A percentile compares a stretch with the other conserved stretches of the same genome.
Evolutionary conservation across 345 rosid genomes (phyloP).

Genomic region (Corymbia maculata): DNA sequence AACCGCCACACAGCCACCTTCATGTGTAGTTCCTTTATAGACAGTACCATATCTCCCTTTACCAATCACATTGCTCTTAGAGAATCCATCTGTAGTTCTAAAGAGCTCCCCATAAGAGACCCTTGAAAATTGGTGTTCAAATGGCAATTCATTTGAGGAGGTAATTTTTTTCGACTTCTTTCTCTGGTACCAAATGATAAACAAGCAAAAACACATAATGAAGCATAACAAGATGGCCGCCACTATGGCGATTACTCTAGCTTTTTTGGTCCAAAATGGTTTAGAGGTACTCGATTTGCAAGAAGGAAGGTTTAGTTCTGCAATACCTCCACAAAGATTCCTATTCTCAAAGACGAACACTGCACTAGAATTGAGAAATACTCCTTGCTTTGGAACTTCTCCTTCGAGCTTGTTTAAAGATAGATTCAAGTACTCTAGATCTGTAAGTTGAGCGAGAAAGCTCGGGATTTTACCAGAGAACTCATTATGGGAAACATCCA

Average conservation of each 20-base stretch:
- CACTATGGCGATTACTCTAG: neutral
- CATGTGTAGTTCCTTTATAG: too few species aligned
- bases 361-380: slow-evolving; percentile 18
- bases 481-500: slow-evolving; percentile 29
- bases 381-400: slow-evolving; percentile 22
- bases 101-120: neutral
- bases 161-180: neutral
- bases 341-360: slow-evolving; percentile 16
- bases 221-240: neutral
- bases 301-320: neutral
- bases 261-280: neutral
- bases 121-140: neutral
- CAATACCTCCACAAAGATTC: neutral
- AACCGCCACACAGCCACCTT: too few species aligned
- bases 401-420: slow-evolving; percentile 38
- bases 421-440: slow-evolving; percentile 1
- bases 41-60: too few species aligned
- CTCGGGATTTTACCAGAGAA: slow-evolving; percentile 14
- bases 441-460: neutral
- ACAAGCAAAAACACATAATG: neutral
- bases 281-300: neutral
- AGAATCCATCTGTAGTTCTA: neutral
- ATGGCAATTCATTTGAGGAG: neutral
- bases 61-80: neutral
- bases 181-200: neutral